Evolutionary conservation across 768 basidiomycete species (phyloP).

Genomic region (Boletus coccyginus): DNA sequence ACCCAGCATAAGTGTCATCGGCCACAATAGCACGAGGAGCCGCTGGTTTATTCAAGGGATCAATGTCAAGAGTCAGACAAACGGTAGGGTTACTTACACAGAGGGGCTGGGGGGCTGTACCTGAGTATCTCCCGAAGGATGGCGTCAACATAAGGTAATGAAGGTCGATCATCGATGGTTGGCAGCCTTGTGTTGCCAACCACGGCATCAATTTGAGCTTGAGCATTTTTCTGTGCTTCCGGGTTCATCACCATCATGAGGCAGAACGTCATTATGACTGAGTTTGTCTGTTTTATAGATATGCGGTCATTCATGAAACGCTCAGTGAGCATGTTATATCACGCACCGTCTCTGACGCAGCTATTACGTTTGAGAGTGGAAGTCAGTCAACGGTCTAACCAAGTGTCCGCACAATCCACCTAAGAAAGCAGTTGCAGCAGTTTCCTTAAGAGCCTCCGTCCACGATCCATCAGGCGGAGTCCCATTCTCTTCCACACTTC

Average conservation of each 20-base stretch:
- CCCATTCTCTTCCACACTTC: neutral
- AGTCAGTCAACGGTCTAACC: neutral
- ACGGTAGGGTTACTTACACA: neutral
- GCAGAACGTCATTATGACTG: slow-evolving; percentile 6
- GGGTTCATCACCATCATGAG: slow-evolving; percentile 8
- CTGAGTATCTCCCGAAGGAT: slow-evolving; percentile 3
- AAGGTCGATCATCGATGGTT: slow-evolving; percentile 4
- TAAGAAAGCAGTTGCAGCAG: slow-evolving; percentile 3
- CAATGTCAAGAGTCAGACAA: neutral
- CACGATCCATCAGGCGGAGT: neutral
- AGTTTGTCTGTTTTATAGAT: neutral
- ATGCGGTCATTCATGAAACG: neutral
- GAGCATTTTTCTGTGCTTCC: slow-evolving; percentile 9
- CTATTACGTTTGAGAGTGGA: neutral
- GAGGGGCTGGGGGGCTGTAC: slow-evolving; percentile 1
- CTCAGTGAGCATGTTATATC: neutral
- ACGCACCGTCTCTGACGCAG: slow-evolving; percentile 9
- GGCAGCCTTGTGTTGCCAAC: slow-evolving; percentile 5
- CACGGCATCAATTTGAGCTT: slow-evolving; percentile 9
- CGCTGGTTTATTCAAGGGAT: neutral
- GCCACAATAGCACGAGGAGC: slow-evolving; percentile 1
- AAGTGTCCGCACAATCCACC: neutral
- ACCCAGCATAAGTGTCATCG: slow-evolving; percentile 8
- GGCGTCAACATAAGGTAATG: slow-evolving; percentile 6
- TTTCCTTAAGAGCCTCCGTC: neutral